A percentile compares a stretch with the other conserved stretches of the same genome.
phyloP scores from a whole-genome alignment of 1,284 basidiomycete species.

The Boletus smithii region DNA sequence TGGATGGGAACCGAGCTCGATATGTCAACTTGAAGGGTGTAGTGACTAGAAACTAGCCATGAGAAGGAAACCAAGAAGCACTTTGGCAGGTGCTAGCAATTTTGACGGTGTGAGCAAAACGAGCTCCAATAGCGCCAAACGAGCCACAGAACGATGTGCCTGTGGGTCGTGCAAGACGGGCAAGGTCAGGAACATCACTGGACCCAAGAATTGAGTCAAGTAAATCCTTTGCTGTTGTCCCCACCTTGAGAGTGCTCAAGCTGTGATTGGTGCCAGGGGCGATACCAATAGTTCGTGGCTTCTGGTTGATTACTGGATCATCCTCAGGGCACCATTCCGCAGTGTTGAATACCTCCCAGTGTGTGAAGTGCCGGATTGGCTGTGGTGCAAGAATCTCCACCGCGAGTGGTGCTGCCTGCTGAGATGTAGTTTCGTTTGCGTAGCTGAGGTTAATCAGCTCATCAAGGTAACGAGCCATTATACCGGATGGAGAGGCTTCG shows the following conservation, averaged over 20 bases:
- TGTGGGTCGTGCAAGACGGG: constrained; percentile 6
- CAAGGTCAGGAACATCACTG: constrained; percentile 1
- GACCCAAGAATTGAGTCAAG: constrained; percentile 31
- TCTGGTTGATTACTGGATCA: constrained; percentile 34
- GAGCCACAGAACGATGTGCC: constrained; percentile 27
- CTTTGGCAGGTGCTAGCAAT: constrained; percentile 16
- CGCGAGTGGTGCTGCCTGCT: neutral
- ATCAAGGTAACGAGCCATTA: constrained; percentile 27
- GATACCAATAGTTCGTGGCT: constrained; percentile 27
- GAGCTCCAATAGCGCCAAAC: constrained; percentile 24
- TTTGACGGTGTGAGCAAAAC: constrained; percentile 23
- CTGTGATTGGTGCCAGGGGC: constrained; percentile 28
- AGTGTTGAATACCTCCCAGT: constrained; percentile 13
- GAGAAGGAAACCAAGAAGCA: constrained; percentile 17
- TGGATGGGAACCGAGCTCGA: neutral
- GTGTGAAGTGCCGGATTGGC: constrained; percentile 10
- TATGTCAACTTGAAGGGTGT: neutral
- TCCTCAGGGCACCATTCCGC: constrained; percentile 32
- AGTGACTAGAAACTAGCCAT: constrained; percentile 12
- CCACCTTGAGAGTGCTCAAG: neutral
- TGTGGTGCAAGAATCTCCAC: constrained; percentile 18
- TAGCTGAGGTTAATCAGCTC: constrained; percentile 18
- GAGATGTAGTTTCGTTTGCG: neutral
- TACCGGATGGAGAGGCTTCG: constrained; percentile 14
- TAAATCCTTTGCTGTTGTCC: constrained; percentile 29